phyloP scores from a whole-genome alignment of 164 flowering plant genomes.

The Vitis riparia region DNA sequence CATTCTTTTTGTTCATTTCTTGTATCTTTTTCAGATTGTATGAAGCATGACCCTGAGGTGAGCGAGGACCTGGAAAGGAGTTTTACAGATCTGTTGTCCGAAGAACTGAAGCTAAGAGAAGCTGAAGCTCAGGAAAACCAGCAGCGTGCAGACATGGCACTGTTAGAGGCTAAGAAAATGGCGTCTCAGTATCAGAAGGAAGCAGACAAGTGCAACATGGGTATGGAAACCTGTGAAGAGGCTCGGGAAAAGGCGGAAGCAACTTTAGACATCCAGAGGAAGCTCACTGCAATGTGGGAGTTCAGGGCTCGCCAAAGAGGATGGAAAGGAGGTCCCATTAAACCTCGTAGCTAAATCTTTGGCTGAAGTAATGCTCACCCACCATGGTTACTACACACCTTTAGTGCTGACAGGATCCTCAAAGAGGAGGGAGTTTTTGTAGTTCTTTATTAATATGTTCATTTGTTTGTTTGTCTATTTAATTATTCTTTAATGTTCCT shows the following conservation, averaged over 20 bases:
- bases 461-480: no score
- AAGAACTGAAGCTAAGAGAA: conserved; percentile 17
- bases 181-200: conserved; percentile 47
- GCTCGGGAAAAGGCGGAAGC: conserved; percentile 44
- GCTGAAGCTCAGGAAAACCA: conserved; percentile 20
- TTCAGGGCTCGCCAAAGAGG: conserved; percentile 31
- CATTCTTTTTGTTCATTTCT: background rate
- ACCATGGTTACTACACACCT: background rate
- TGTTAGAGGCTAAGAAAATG: conserved; percentile 42
- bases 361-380: background rate
- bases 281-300: conserved; percentile 27
- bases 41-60: conserved; percentile 24
- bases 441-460: no score
- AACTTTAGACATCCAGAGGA: conserved; percentile 28
- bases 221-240: conserved; percentile 50
- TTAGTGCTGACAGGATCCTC: no score
- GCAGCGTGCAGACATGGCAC: conserved; percentile 16
- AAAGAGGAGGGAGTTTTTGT: no score
- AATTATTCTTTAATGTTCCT: no score
- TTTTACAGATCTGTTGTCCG: conserved; percentile 15
- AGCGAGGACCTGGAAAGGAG: conserved; percentile 22
- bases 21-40: conserved; percentile 18
- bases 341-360: background rate
- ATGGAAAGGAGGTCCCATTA: conserved; percentile 17
- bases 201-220: conserved; percentile 51